Conservation (phyloP, 163 green algal species). For the Smithsoniella earleae region DNA sequence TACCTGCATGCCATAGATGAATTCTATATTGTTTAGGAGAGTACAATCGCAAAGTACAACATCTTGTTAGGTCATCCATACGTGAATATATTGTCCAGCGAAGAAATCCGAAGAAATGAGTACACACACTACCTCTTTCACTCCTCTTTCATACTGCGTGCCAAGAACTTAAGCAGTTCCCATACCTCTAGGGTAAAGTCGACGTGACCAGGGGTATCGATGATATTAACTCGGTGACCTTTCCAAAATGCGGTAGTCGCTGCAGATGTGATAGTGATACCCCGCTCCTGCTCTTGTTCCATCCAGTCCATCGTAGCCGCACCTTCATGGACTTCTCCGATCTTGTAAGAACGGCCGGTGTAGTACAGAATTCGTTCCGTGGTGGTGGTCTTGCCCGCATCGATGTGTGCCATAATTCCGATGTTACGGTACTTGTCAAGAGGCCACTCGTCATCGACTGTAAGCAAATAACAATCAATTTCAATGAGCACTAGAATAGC, state of each 20-base stretch:
- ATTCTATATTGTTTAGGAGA: constrained; percentile 19
- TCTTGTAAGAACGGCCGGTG: constrained; percentile 98
- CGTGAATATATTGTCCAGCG: too few relatives aligned
- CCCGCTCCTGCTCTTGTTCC: constrained; percentile 96
- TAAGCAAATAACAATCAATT: neutral
- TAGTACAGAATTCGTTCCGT: constrained; percentile 98
- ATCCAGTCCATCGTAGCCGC: constrained; percentile 99
- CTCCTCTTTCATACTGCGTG: too few relatives aligned
- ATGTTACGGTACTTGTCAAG: constrained; percentile 73
- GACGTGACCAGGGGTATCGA: constrained; percentile 96
- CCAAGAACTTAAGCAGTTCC: too few relatives aligned
- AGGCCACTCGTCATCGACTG: constrained; percentile 34
- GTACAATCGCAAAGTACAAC: neutral
- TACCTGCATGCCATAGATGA: constrained; percentile 50
- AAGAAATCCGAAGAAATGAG: constrained; percentile 1
- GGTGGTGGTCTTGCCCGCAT: constrained; percentile 95
- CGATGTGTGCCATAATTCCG: constrained; percentile 95
- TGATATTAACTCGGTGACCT: constrained; percentile 97
- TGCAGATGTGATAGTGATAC: constrained; percentile 98
- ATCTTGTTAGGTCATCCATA: neutral
- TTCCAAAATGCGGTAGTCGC: constrained; percentile 96
- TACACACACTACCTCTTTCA: too few relatives aligned
- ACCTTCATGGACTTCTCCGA: constrained; percentile 98
- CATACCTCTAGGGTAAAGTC: constrained; percentile 91
- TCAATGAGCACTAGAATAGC: neutral